phyloP scores from a whole-genome alignment of 768 basidiomycete species.

The Psilocybe cubensis region DNA sequence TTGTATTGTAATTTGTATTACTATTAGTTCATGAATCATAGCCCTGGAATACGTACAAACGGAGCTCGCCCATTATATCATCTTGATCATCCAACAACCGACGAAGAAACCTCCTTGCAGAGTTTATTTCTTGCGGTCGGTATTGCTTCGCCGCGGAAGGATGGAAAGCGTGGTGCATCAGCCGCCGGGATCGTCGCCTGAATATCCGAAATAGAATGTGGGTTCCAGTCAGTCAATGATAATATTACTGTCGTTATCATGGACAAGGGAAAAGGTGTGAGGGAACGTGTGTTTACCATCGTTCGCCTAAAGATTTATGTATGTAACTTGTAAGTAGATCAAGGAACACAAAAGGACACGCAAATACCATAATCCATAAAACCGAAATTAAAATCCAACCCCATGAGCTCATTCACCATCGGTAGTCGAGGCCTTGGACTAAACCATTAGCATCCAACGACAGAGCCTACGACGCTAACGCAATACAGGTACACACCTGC shows the following conservation, averaged over 20 bases:
- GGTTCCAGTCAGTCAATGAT: no score
- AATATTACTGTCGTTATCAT: no score
- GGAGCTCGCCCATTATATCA: conserved; percentile 34
- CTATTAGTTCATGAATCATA: background rate
- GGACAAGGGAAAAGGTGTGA: background rate
- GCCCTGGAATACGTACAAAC: conserved; percentile 30
- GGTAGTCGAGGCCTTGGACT: conserved; percentile 19
- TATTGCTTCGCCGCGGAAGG: conserved; percentile 22
- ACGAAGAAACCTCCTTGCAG: conserved; percentile 32
- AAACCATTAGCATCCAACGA: no score
- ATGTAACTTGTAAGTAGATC: background rate
- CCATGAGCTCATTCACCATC: conserved; percentile 28
- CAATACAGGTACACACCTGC: conserved; percentile 20
- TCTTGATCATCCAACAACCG: conserved; percentile 35
- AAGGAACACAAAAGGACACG: background rate
- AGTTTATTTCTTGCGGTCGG: conserved; percentile 30
- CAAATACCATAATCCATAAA: conserved; percentile 18
- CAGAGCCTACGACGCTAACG: no score
- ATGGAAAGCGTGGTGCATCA: conserved; percentile 22
- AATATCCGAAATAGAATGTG: background rate
- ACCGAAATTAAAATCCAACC: conserved; percentile 25
- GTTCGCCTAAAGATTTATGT: conserved; percentile 13
- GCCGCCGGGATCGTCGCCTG: conserved; percentile 17
- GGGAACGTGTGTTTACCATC: conserved; percentile 10
- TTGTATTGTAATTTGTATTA: background rate